Conservation (phyloP, 2,329 filamentous ascomycete species). For the Harringtonia aguacate region DNA sequence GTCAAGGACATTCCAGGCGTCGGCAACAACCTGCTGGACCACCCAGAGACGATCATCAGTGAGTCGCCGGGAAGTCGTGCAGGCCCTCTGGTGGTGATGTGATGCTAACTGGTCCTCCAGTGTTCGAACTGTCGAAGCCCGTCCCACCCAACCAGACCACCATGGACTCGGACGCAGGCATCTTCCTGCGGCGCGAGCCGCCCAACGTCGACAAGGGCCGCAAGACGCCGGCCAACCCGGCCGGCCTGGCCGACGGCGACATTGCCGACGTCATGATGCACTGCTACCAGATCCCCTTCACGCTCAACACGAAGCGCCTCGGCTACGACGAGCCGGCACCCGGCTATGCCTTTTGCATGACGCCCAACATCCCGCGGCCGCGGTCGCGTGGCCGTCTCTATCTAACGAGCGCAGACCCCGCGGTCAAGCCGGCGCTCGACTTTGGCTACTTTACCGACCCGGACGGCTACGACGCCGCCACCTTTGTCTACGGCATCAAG, state of each 20-base stretch:
- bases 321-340: conserved; percentile 46
- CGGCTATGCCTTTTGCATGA: conserved; percentile 86
- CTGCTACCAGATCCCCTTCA: conserved; percentile 92
- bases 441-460: conserved; percentile 14
- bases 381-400: conserved; percentile 52
- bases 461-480: conserved; percentile 35
- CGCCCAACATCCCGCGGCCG: conserved; percentile 78
- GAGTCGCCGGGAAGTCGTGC: no score
- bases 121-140: conserved; percentile 70
- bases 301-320: conserved; percentile 70
- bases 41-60: conserved; percentile 47
- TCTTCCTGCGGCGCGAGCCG: conserved; percentile 72
- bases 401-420: conserved; percentile 12
- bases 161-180: conserved; percentile 83
- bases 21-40: conserved; percentile 50
- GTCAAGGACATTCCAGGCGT: conserved; percentile 48
- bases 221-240: conserved; percentile 34
- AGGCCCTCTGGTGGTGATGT: no score
- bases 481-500: conserved; percentile 12
- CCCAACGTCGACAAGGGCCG: conserved; percentile 56
- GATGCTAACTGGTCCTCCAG: no score
- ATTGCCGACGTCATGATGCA: conserved; percentile 91
- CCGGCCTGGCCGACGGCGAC: conserved; percentile 52
- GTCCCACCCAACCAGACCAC: conserved; percentile 71
- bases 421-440: conserved; percentile 16